Evolutionary conservation across 2,329 filamentous ascomycete species (phyloP), one percentile per base, ranked within the genome.

Genomic region (Leptodontidium sp.): DNA sequence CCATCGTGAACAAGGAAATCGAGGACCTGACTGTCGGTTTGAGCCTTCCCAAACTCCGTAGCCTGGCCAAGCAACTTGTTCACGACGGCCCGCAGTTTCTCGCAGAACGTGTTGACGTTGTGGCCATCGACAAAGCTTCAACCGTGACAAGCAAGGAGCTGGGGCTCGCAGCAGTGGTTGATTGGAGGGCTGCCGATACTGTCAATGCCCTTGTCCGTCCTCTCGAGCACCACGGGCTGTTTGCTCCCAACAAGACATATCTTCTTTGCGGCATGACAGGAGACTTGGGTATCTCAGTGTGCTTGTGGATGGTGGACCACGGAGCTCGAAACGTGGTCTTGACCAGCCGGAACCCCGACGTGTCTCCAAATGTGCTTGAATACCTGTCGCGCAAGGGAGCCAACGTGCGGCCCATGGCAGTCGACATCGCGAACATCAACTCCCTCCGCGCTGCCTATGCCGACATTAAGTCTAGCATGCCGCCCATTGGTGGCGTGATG

Each of bases 241-340:
- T 24, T 14, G 53, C 15, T 35, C 14, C 78, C 3, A 45, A 45
- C 43, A 45, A 45, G 43, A 45, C 79, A 0, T 80, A 80, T 58
- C 26, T 73, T 15, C 55, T 79, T 7, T 67, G 74, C 32, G 78
- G 78, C 24, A 53, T 78, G 0, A 71, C 70, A 12, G 68, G 75
- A 11, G 64, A 66, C 1, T 38, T 79, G 0, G 82, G 81, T 0
- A 75, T 75, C 6, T 80, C 80, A 0, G 72, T 83, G 0, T 78
- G 76, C 49, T 52, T 76, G 32, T 84, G 80, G 79, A 82, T 84
- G 81, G 74, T 80, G 0, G 57, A 53, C 0, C 74, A 75, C 17
- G 82, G 81, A 0, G 82, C 81, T 0, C 67, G 77, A 7, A 68
- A 80, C 53, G 45, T 84, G 0, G 79, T 77, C 0, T 35, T 85